These are phyloP conservation scores for Neurospora sp. DNA, from an alignment of 495 filamentous ascomycete genomes.

Conservation along the genomic window DNA sequence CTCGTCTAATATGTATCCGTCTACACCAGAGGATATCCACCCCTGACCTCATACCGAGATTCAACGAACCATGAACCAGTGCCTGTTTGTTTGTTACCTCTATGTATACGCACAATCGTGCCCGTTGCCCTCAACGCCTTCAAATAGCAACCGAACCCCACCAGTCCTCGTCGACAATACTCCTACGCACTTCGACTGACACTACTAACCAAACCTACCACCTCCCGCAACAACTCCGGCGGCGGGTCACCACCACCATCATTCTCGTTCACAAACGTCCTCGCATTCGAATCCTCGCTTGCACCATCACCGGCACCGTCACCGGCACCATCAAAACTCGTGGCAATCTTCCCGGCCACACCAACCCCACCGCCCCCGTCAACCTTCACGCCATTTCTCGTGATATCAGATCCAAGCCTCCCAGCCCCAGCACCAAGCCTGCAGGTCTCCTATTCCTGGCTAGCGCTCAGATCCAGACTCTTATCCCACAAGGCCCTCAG, in stretches of 20 bases:
- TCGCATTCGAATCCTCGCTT: background rate
- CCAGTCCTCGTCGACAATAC: background rate
- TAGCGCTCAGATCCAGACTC: conserved; percentile 39
- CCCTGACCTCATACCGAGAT: background rate
- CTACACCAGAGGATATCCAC: background rate
- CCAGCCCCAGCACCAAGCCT: background rate
- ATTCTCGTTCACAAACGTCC: background rate
- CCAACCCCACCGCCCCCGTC: background rate
- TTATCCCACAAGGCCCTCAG: conserved; percentile 46
- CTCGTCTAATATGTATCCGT: background rate
- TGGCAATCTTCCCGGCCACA: background rate
- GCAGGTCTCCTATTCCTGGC: conserved; percentile 32
- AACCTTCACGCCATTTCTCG: background rate
- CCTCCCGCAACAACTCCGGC: background rate
- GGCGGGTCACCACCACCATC: background rate
- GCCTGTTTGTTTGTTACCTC: background rate
- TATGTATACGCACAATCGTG: background rate
- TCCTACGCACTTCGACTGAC: background rate
- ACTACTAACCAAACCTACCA: background rate
- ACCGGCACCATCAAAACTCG: background rate
- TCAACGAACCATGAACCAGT: background rate
- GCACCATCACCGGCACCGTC: background rate
- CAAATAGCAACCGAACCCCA: background rate
- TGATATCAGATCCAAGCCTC: background rate
- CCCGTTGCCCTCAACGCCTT: background rate